Evolutionary conservation across 768 basidiomycete species (phyloP).

Genomic region (Termitomyces sp.): DNA sequence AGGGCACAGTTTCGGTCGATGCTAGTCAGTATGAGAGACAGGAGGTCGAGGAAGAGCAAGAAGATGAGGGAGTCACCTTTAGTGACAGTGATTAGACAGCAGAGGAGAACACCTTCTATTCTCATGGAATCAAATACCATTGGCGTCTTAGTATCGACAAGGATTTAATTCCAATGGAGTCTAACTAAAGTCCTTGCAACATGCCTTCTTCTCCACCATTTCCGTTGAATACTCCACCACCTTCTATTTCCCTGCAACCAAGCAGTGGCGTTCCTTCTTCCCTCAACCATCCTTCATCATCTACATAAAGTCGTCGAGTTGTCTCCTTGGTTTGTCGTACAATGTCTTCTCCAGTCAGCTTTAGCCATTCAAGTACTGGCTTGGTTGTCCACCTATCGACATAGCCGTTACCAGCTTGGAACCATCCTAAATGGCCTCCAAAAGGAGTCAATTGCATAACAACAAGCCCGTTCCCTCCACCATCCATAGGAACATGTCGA

Average conservation of each 20-base stretch:
- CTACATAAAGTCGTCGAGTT: conserved; percentile 29
- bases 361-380: conserved; percentile 71
- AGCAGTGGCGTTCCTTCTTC: conserved; percentile 52
- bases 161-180: conserved; percentile 12
- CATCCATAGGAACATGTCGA: conserved; percentile 51
- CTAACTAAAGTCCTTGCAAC: conserved; percentile 48
- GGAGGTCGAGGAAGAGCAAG: conserved; percentile 55
- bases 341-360: conserved; percentile 48
- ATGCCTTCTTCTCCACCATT: conserved; percentile 48
- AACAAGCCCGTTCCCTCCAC: conserved; percentile 45
- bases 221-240: conserved; percentile 47
- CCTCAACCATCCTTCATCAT: conserved; percentile 54
- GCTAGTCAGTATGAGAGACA: conserved; percentile 82
- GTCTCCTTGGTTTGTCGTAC: conserved; percentile 26
- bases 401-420: conserved; percentile 40
- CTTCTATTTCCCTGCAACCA: conserved; percentile 53
- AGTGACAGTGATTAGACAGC: conserved; percentile 77
- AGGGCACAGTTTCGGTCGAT: conserved; percentile 84
- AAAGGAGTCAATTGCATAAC: conserved; percentile 54
- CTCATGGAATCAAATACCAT: background rate
- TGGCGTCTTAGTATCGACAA: background rate
- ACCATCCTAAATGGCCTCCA: conserved; percentile 86
- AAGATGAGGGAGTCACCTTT: conserved; percentile 64
- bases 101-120: background rate
- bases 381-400: conserved; percentile 60